Base-by-base conservation (phyloP, 2,329 filamentous ascomycete genomes). In the Proliferodiscus dingleyae region DNA sequence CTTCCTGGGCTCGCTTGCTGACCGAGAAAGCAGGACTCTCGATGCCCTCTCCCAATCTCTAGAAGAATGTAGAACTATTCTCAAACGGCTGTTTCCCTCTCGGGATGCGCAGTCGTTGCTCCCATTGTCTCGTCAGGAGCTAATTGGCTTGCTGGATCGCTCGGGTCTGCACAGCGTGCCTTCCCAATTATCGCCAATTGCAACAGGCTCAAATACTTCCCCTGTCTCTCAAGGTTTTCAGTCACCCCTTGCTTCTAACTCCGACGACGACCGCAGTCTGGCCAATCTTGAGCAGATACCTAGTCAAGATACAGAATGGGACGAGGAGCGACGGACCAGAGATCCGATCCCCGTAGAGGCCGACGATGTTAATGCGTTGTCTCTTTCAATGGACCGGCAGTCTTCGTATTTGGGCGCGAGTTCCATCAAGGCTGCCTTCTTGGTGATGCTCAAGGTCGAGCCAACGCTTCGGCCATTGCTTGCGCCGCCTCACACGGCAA, bases 331-430 rank as follows among this genome's bases (percentile, higher is more conserved):
- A 41, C 66, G 73, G 46, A 72, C 69, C 30, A 67, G 71, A 43
- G 77, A 81, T 45, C 67, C 75, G 4, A 72, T 82, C 42, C 76
- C 77, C n/a, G 72, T 70, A 5, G 77, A 87, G 55, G 81, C 82
- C 1, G 84, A 87, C 62, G 82, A 85, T 60, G 80, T 86, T 34
- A 85, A 86, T 60, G 82, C 81, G 0, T 68, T 87, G 2, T 86
- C 82, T 60, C 75, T 64, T 8, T 61, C 61, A n/a, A 58, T 64
- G 5, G 77, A 85, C 46, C 76, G 81, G 34, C 77, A 80, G 23
- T 70, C 77, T 2, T 81, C 84, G 2, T 88, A 88, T 57, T 70
- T 88, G 3, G 84, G 84, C 1, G 81, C 85, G 13, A 88, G 85
- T 0, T 88, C 84, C 5, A 84, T 88, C 59, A 85, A 85, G 58